phyloP scores from a whole-genome alignment of 2,329 filamentous ascomycete genomes.

The Neofusicoccum sp. region DNA sequence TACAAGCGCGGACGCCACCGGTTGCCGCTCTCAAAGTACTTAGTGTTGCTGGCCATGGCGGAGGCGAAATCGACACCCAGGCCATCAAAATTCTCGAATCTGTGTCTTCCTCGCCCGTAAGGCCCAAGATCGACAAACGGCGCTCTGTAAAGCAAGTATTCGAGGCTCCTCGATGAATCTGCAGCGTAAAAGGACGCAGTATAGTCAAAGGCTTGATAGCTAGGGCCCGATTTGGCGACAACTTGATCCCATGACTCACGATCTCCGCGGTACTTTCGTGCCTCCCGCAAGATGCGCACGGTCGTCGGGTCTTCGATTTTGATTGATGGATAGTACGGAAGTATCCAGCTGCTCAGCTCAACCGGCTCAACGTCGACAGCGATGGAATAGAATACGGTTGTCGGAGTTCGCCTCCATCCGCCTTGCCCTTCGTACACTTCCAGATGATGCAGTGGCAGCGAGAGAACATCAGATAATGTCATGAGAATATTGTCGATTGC shows the following conservation, averaged over 20 bases:
- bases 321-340: neutral
- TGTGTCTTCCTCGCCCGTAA: neutral
- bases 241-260: neutral
- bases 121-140: neutral
- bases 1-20: neutral
- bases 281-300: neutral
- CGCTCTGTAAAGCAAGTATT: neutral
- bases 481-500: neutral
- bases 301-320: neutral
- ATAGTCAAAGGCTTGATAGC: slow-evolving; percentile 1
- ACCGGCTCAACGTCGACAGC: neutral
- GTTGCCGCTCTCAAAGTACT: neutral
- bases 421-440: neutral
- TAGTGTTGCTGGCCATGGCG: neutral
- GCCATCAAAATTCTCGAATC: neutral
- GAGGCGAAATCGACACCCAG: neutral
- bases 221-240: neutral
- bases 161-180: neutral
- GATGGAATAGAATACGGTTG: neutral
- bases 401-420: neutral
- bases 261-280: neutral
- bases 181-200: neutral
- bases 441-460: neutral
- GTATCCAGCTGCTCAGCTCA: neutral
- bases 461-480: neutral